phyloP scores from a whole-genome alignment of 805 yeast genomes.

The Zygoascus bituminiphila region DNA sequence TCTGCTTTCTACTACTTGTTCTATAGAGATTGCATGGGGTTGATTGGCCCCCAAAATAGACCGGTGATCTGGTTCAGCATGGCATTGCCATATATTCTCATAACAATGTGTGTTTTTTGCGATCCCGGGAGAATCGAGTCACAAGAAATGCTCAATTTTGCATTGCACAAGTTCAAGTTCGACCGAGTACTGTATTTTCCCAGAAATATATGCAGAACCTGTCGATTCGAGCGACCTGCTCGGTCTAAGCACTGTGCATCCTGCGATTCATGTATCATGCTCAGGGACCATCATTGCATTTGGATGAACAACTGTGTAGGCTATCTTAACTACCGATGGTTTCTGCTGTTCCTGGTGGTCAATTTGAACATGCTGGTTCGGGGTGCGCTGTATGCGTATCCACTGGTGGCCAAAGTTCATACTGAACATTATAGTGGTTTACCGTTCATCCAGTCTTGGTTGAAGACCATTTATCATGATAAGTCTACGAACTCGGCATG shows the following conservation, averaged over 20 bases:
- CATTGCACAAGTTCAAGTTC: constrained; percentile 26
- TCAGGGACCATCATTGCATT: constrained; percentile 54
- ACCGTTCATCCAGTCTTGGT: constrained; percentile 5
- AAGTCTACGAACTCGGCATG: constrained; percentile 24
- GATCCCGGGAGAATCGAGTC: constrained; percentile 32
- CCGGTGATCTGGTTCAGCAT: constrained; percentile 16
- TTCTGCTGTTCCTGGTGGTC: constrained; percentile 44
- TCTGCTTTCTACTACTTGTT: constrained; percentile 13
- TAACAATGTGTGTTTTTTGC: constrained; percentile 26
- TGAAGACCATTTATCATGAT: constrained; percentile 8
- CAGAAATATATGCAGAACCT: constrained; percentile 40
- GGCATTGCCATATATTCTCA: constrained; percentile 20
- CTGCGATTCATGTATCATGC: constrained; percentile 40
- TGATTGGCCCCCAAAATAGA: constrained; percentile 4
- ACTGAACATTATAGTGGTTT: neutral
- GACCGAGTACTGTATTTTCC: constrained; percentile 51
- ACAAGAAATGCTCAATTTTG: constrained; percentile 20
- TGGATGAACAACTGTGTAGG: constrained; percentile 61
- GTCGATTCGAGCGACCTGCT: constrained; percentile 44
- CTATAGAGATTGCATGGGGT: constrained; percentile 11
- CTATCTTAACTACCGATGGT: constrained; percentile 51
- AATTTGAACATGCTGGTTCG: constrained; percentile 40
- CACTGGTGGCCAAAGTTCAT: neutral
- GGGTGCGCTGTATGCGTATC: constrained; percentile 31
- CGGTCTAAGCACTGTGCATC: constrained; percentile 52